These are phyloP conservation scores for Vitis hybrid DNA, from an alignment of 177 flowering plant genomes.

Conservation along the genomic window DNA sequence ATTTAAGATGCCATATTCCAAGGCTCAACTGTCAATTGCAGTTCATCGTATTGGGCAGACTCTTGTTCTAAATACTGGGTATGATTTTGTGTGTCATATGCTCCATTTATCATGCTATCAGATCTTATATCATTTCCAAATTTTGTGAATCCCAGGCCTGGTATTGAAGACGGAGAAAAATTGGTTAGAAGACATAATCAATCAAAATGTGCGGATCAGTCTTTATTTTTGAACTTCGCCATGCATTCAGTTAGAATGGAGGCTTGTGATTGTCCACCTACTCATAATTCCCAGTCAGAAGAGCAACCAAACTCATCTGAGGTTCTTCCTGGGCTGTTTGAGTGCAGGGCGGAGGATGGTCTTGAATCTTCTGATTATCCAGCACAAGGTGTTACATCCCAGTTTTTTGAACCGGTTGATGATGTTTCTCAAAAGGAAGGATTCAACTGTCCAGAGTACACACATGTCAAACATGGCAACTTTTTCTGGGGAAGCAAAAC, in stretches of 20 bases:
- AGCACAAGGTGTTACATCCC: constrained; percentile 27
- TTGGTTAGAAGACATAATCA: constrained; percentile 70
- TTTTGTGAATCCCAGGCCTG: constrained; percentile 60
- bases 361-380: constrained; percentile 32
- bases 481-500: constrained; percentile 53
- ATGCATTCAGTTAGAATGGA: constrained; percentile 98
- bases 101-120: constrained; percentile 3
- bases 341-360: constrained; percentile 23
- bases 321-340: constrained; percentile 44
- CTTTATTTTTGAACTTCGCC: constrained; percentile 80
- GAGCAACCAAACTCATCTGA: constrained; percentile 44
- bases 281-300: constrained; percentile 39
- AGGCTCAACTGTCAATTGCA: constrained; percentile 84
- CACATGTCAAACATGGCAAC: constrained; percentile 36
- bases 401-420: constrained; percentile 24
- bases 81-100: constrained; percentile 16
- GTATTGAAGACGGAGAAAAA: constrained; percentile 91
- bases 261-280: constrained; percentile 96
- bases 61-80: constrained; percentile 89
- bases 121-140: not conserved
- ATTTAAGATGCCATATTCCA: constrained; percentile 95
- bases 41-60: constrained; percentile 91
- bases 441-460: constrained; percentile 27
- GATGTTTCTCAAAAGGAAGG: constrained; percentile 29
- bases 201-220: constrained; percentile 75